Conservation (phyloP, 768 basidiomycete species). For the Hygrocybe coccinea region DNA sequence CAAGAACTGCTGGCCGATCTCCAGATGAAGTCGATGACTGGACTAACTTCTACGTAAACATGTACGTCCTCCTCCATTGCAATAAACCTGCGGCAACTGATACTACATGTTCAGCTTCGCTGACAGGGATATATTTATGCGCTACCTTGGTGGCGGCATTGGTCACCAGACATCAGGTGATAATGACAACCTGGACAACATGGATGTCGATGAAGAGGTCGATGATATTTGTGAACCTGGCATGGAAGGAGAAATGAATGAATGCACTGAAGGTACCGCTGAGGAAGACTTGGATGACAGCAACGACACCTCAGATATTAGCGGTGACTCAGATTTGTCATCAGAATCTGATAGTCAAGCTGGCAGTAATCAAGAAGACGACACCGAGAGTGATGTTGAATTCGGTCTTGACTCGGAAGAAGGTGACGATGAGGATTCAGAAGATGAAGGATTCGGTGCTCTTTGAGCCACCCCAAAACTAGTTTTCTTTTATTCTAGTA, state of each 20-base stretch:
- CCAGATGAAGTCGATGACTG: constrained; percentile 21
- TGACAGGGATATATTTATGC: constrained; percentile 34
- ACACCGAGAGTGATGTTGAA: background rate
- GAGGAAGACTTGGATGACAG: constrained; percentile 31
- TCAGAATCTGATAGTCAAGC: background rate
- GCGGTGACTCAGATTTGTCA: background rate
- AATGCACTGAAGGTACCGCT: constrained; percentile 15
- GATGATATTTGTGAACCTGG: background rate
- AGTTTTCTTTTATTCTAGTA: background rate
- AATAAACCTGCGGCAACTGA: constrained; percentile 1
- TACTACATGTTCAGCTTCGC: constrained; percentile 24
- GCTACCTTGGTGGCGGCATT: constrained; percentile 25
- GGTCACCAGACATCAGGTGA: background rate
- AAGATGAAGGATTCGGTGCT: background rate
- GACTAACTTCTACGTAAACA: too few relatives aligned
- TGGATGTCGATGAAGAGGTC: background rate
- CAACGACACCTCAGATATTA: background rate
- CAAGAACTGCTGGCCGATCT: background rate
- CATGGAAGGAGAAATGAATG: background rate
- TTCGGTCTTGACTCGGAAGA: background rate
- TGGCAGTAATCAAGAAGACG: background rate
- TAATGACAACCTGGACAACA: background rate
- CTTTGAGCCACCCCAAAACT: background rate
- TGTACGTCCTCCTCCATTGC: constrained; percentile 23
- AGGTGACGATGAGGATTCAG: background rate